phyloP scores from a whole-genome alignment of 2,329 filamentous ascomycete species.

The Trichoderma sp. region DNA sequence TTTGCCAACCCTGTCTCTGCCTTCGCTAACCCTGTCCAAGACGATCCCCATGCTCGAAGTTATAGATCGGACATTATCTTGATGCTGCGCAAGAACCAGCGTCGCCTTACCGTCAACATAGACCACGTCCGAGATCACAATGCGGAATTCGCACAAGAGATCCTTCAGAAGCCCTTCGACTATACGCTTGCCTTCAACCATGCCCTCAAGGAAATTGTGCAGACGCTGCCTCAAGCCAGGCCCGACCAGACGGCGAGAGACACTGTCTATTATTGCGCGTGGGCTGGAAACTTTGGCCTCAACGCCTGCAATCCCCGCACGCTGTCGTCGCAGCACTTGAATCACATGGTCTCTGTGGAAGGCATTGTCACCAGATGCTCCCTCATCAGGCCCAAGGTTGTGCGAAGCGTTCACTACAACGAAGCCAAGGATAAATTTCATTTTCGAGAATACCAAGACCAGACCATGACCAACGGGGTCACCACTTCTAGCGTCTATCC shows the following conservation, averaged over 20 bases:
- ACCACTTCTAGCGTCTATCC: constrained; percentile 92
- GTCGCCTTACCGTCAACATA: constrained; percentile 68
- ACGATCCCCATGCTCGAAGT: constrained; percentile 58
- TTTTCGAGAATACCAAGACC: constrained; percentile 87
- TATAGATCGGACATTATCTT: constrained; percentile 86
- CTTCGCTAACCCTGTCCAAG: constrained; percentile 30
- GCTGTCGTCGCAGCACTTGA: constrained; percentile 81
- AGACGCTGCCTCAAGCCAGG: constrained; percentile 71
- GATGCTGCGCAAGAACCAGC: constrained; percentile 66
- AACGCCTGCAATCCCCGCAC: constrained; percentile 94
- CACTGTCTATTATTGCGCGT: constrained; percentile 93
- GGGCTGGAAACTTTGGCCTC: constrained; percentile 91
- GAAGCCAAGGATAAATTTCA: constrained; percentile 83
- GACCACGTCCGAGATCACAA: constrained; percentile 91
- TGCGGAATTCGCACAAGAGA: constrained; percentile 70
- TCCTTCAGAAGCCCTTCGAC: constrained; percentile 85
- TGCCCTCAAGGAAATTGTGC: constrained; percentile 84
- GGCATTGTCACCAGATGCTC: constrained; percentile 97
- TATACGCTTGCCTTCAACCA: constrained; percentile 84
- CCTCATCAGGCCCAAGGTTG: constrained; percentile 91
- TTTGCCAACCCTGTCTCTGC: background rate
- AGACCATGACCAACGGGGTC: constrained; percentile 92
- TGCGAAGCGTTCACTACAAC: constrained; percentile 96
- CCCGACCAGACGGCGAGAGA: constrained; percentile 74
- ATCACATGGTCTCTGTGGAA: constrained; percentile 95